Evolutionary conservation across 2,329 filamentous ascomycete genomes (phyloP), one percentile per base, ranked within the genome.

Genomic region (Grosmannia huntii): DNA sequence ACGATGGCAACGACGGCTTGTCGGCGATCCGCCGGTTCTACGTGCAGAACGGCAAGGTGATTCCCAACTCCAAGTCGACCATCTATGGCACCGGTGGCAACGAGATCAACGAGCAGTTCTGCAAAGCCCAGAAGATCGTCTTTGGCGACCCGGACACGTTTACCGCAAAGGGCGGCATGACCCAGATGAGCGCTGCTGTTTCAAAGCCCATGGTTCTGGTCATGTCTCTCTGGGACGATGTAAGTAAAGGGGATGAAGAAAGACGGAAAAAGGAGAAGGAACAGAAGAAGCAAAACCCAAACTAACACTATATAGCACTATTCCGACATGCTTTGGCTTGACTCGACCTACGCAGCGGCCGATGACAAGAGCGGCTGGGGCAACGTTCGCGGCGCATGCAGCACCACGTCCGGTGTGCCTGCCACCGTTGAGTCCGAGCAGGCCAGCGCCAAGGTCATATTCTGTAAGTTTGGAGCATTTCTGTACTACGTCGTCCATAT

Each of bases 251-350:
- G 33, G 11, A 6, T 1, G 16, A n/a, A 36, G 16, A 21, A 49
- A 38, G 33, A 44, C 41, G 38, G 14, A 27, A 38, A 19, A 41
- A 41, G 31, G 11, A 11, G 16, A 38, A 25, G 16, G 10, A 46
- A 53, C 23, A 38, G 21, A 56, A 14, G 25, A 25, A 33, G 5
- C 38, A 25, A 46, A 1, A 5, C 10, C 46, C 28, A 31, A 31
- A 28, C 50, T 57, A 57, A 53, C 31, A 51, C n/a, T 2, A 4
- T 16, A 1, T 21, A 68, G 65, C 78, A 85, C 69, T 71, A 76
- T 56, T 72, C 80, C 65, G 76, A 80, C 71, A 83, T 84, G 79
- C 74, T 81, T 58, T 84, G 81, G 81, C 75, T 84, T 60, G 81
- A 84, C 71, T 76, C 75, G n/a, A 73, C 69, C 66, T 81, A 77